A percentile compares a stretch with the other conserved stretches of the same genome.
Evolutionary conservation across 2,329 filamentous ascomycete species (phyloP).

Genomic region (Colletotrichum sp.): DNA sequence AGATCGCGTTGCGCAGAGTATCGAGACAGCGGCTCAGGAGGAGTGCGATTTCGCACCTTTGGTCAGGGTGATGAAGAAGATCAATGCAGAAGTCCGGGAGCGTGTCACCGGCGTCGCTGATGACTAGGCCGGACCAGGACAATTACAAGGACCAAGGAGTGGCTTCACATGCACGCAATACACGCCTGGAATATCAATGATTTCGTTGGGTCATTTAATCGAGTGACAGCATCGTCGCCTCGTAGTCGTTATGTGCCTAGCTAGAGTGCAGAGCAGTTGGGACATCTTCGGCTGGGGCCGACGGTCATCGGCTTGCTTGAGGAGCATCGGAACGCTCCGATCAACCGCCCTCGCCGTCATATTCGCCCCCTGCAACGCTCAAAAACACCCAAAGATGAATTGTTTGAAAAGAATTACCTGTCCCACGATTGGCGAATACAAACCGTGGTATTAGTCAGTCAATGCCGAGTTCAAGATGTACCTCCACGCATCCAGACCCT

Average conservation of each 20-base stretch:
- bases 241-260: not conserved
- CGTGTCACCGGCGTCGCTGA: not conserved
- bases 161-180: not conserved
- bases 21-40: not conserved
- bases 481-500: not conserved
- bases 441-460: not conserved
- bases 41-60: conserved; percentile 6
- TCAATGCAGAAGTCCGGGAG: not conserved
- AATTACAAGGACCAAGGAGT: accelerated
- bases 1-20: not conserved
- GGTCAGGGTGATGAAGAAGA: not conserved
- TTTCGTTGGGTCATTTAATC: not conserved
- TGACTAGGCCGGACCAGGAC: not conserved
- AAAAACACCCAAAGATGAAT: not conserved
- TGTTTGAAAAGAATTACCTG: not conserved
- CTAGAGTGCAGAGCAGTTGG: not conserved
- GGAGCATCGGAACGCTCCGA: not conserved
- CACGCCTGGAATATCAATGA: accelerated
- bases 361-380: not conserved
- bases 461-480: not conserved
- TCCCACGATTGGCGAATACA: not conserved
- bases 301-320: accelerated
- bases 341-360: not conserved
- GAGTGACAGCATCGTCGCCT: not conserved
- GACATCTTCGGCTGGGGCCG: not conserved